Evolutionary conservation across 352 stramenopile species (phyloP).

Genomic region (Aphanomyces euteiches): DNA sequence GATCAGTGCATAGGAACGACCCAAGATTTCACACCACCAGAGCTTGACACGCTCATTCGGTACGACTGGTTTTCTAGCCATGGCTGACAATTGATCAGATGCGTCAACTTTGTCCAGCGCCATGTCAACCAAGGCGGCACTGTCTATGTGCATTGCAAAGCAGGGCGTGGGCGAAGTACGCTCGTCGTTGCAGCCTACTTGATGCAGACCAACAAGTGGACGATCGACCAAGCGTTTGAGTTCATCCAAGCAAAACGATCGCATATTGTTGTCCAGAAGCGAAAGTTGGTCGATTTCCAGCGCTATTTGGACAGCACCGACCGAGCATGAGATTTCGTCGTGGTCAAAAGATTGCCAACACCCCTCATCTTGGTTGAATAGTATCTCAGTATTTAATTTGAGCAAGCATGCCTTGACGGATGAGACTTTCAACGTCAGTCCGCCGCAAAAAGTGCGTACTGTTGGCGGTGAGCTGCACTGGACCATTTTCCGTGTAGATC

Average conservation of each 20-base stretch:
- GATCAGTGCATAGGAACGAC: slow-evolving; percentile 63
- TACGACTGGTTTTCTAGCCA: slow-evolving; percentile 25
- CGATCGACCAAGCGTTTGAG: slow-evolving; percentile 49
- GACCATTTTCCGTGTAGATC: slow-evolving; percentile 87
- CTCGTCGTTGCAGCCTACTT: slow-evolving; percentile 71
- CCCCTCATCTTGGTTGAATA: no score
- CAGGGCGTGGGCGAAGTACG: slow-evolving; percentile 65
- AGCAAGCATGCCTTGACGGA: slow-evolving; percentile 78
- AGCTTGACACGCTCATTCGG: slow-evolving; percentile 54
- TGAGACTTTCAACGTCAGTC: slow-evolving; percentile 80
- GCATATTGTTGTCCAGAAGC: slow-evolving; percentile 59
- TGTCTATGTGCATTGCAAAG: slow-evolving; percentile 82
- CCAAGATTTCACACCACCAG: slow-evolving; percentile 60
- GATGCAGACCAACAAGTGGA: slow-evolving; percentile 55
- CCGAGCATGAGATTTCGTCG: no score
- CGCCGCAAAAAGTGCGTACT: slow-evolving; percentile 85
- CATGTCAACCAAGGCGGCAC: slow-evolving; percentile 51
- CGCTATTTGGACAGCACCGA: not conserved
- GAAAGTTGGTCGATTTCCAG: slow-evolving; percentile 47
- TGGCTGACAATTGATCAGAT: slow-evolving; percentile 33
- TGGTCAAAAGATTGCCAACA: no score
- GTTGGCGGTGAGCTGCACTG: slow-evolving; percentile 82
- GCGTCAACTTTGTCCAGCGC: slow-evolving; percentile 57
- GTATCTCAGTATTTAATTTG: slow-evolving; percentile 59
- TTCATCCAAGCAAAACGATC: slow-evolving; percentile 53